Evolutionary conservation across 371 early-diverging fungal genomes (phyloP).

Genomic region (Lichtheimia corymbifera): DNA sequence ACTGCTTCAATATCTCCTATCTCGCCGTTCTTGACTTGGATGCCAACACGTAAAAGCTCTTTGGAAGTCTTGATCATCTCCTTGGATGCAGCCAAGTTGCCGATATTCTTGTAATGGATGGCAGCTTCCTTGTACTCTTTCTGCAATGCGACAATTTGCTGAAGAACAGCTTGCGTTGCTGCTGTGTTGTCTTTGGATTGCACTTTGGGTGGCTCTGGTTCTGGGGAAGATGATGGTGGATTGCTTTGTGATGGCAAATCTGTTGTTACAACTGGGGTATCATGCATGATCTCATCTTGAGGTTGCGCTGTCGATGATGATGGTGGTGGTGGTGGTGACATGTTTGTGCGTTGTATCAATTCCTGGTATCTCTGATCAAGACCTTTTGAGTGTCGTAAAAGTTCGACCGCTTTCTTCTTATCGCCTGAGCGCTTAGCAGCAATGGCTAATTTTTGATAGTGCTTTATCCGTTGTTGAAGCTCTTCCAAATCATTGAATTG

Average conservation of each 20-base stretch:
- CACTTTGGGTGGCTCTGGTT: background rate
- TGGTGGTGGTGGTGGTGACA: background rate
- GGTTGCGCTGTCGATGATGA: background rate
- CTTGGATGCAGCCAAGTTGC: slow-evolving; percentile 53
- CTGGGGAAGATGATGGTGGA: background rate
- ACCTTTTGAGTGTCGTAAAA: slow-evolving; percentile 39
- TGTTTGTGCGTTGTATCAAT: background rate
- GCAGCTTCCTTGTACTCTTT: slow-evolving; percentile 69
- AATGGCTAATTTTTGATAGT: slow-evolving; percentile 41
- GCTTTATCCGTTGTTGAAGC: slow-evolving; percentile 27
- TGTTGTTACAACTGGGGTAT: slow-evolving; percentile 3
- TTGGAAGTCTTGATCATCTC: slow-evolving; percentile 59
- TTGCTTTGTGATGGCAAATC: background rate
- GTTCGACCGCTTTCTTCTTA: slow-evolving; percentile 38
- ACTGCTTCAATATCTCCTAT: slow-evolving; percentile 21
- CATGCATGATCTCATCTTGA: background rate
- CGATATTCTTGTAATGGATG: slow-evolving; percentile 51
- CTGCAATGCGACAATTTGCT: slow-evolving; percentile 41
- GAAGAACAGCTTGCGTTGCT: background rate
- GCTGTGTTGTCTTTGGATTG: background rate
- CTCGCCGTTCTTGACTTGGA: slow-evolving; percentile 40
- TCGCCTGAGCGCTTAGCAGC: slow-evolving; percentile 45
- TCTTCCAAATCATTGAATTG: slow-evolving; percentile 14
- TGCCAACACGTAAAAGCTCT: slow-evolving; percentile 32
- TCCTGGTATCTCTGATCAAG: slow-evolving; percentile 28